Evolutionary conservation across 148 eudicot species (phyloP).

Genomic region (Rhododendron vialii): DNA sequence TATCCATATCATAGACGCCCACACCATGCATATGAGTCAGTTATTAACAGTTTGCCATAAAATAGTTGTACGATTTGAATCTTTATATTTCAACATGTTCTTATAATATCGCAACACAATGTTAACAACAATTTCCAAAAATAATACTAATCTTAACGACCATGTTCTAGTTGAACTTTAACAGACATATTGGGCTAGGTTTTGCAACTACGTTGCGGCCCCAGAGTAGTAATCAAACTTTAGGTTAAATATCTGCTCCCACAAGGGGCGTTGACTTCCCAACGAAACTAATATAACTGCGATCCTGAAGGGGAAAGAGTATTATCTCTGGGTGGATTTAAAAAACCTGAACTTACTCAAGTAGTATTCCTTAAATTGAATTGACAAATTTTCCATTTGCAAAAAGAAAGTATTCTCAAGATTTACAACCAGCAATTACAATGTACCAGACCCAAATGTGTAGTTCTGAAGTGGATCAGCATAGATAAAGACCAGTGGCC

Average conservation of each 20-base stretch:
- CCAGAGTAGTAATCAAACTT: background rate
- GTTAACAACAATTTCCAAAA: background rate
- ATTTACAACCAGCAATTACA: background rate
- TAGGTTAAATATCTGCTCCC: background rate
- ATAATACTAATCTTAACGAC: background rate
- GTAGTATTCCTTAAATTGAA: background rate
- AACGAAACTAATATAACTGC: background rate
- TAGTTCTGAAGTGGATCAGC: background rate
- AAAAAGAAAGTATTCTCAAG: background rate
- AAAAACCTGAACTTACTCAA: background rate
- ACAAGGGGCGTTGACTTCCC: background rate
- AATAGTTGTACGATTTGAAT: background rate
- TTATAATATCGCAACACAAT: background rate
- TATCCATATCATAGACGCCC: background rate
- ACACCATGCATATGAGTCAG: background rate
- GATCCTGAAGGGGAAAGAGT: background rate
- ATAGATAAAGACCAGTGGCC: background rate
- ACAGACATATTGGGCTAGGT: background rate
- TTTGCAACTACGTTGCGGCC: background rate
- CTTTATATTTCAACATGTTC: background rate
- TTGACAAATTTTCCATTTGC: background rate
- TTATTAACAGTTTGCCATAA: background rate
- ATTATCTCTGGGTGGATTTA: background rate
- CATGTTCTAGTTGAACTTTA: background rate
- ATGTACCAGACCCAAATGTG: background rate